Base-by-base conservation (phyloP, 805 yeast genomes). In the Wickerhamiella vanderwaltii region DNA sequence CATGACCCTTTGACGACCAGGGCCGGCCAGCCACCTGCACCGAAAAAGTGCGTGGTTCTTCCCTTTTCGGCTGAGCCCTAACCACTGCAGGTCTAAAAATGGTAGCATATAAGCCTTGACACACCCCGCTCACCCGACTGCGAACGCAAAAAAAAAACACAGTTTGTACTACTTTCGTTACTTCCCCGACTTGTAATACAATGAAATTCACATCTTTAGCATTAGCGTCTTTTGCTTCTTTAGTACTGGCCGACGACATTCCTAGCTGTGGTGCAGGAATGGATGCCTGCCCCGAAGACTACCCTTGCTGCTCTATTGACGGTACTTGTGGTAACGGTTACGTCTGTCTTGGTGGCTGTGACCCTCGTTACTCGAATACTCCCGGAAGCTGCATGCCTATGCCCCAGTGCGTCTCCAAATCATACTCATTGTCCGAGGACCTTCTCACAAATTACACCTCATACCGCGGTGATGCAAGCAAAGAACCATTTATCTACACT, bases 331-430 rank as follows among this genome's bases (percentile, higher is more conserved):
- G 93, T 52, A 71, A 77, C 18, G 93, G 93, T 17, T 58, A 68
- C 13, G 69, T 68, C 61, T 87, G 96, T 66, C 66, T 86, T 40
- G 91, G 88, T 46, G 88, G 93, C 25, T 87, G 96, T 66, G 83
- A 86, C 62, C 80, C 91, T 29, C 65, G 75, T 46, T 77, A 52
- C 55, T 82, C 94, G 4, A 75, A 60, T 64, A 69, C 69, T 48
- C 54, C 72, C 41, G 63, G 72, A 9, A 75, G 95, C 0, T 87
- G 96, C 63, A 73, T 84, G 76, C 86, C 96, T 5, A 72, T 74
- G 72, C 95, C 96, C 9, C 66, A 75, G 5, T 84, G 93, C 69
- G 59, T 67, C 53, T 56, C 70, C 46, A 45, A 46, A 18, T 49
- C 51, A 30, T 46, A 42, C 42, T 50, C 50, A 7, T 61, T 62